Percentiles rank a stretch among this genome's conserved stretches.
Conservation (phyloP, 208 protist species). For the Leishmania turanica region DNA sequence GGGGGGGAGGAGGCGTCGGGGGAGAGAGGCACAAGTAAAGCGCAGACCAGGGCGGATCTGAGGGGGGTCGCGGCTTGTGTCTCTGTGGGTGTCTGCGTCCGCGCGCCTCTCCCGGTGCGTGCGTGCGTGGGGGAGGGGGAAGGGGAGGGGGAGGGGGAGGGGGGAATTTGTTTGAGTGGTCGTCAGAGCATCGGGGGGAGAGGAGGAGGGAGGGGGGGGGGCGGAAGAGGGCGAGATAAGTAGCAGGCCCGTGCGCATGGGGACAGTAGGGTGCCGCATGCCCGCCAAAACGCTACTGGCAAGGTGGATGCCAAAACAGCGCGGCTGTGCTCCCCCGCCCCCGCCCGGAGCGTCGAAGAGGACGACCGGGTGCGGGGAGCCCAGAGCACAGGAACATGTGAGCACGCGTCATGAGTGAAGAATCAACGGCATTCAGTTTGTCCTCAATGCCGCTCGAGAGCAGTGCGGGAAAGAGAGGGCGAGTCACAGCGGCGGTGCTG, state of each 20-base stretch:
- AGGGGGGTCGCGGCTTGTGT: neutral
- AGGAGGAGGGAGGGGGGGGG: no score
- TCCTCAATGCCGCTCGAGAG: neutral
- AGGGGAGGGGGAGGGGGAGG: no score
- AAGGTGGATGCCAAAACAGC: neutral
- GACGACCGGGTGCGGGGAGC: neutral
- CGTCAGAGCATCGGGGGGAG: neutral
- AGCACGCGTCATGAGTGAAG: neutral
- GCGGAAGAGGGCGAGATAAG: neutral
- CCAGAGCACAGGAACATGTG: neutral
- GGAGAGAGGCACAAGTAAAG: neutral
- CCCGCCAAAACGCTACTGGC: neutral
- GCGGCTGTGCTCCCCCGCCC: neutral
- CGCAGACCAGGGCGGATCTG: neutral
- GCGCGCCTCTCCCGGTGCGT: neutral
- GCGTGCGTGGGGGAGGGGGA: neutral
- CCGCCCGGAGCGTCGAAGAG: neutral
- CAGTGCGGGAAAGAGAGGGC: slow-evolving; percentile 3
- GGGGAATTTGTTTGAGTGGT: neutral
- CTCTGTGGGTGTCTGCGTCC: neutral
- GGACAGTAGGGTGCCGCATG: neutral
- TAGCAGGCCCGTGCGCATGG: neutral
- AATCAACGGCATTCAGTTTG: neutral
- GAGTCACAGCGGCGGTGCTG: neutral
- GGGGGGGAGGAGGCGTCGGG: neutral